Evolutionary conservation across 306 rosid genomes (phyloP).

Genomic region (Phaseolus lunatus): DNA sequence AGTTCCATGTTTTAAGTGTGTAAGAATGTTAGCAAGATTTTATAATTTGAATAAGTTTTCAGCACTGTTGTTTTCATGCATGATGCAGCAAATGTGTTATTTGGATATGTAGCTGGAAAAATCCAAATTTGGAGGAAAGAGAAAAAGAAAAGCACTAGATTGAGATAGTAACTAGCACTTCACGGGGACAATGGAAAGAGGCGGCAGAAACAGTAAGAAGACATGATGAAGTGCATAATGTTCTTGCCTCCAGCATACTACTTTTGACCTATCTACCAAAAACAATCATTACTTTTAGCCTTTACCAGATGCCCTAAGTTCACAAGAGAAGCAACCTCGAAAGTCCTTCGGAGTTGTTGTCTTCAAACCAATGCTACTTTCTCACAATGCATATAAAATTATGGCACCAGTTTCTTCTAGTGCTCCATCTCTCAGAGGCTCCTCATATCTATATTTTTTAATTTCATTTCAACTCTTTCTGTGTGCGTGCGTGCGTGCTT

Average conservation of each 20-base stretch:
- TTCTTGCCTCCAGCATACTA: conserved; percentile 42
- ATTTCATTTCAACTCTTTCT: conserved; percentile 39
- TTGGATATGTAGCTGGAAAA: background rate
- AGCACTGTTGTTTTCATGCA: no score
- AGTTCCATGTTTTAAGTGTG: background rate
- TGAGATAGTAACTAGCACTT: conserved; percentile 11
- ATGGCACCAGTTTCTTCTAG: conserved; percentile 3
- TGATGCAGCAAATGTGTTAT: no score
- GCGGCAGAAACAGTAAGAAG: conserved; percentile 43
- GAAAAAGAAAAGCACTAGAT: conserved; percentile 30
- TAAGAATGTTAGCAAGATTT: background rate
- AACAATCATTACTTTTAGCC: conserved; percentile 43
- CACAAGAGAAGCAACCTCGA: conserved; percentile 51
- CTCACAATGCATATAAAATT: background rate
- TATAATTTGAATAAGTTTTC: no score
- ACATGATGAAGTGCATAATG: conserved; percentile 32
- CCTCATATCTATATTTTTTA: no score
- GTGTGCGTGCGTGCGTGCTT: conserved; percentile 4
- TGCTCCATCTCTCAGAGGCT: conserved; percentile 49
- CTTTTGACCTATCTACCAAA: conserved; percentile 51
- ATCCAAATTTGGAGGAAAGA: background rate
- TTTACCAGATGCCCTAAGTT: background rate
- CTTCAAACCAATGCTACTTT: conserved; percentile 28
- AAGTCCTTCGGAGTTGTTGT: conserved; percentile 24
- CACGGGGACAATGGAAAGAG: conserved; percentile 35